Conservation (phyloP, 1,284 basidiomycete genomes). For the Tilletia walkeri region DNA sequence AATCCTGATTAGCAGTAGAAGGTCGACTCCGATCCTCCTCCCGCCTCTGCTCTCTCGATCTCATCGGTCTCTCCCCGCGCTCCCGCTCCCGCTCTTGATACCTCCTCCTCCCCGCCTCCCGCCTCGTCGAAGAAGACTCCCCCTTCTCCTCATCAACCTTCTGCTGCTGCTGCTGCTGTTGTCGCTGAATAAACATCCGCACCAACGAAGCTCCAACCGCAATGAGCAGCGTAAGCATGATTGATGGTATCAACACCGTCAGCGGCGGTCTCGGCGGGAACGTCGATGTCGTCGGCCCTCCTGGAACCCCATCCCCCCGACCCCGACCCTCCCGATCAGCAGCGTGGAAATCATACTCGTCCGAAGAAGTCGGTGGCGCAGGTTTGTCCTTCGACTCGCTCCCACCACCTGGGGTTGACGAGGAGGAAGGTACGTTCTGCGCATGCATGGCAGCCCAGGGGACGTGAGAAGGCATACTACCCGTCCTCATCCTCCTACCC, state of each 20-base stretch:
- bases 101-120: too few relatives aligned
- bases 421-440: neutral
- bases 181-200: conserved; percentile 27
- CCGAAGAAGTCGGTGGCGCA: neutral
- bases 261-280: conserved; percentile 45
- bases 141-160: too few relatives aligned
- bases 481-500: conserved; percentile 27
- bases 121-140: too few relatives aligned
- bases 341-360: conserved; percentile 1
- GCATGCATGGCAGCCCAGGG: conserved; percentile 18
- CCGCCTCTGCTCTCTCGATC: too few relatives aligned
- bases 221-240: conserved; percentile 41
- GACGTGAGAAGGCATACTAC: conserved; percentile 22
- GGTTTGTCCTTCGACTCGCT: neutral
- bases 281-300: neutral
- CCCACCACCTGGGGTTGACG: too few relatives aligned
- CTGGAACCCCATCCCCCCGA: too few relatives aligned
- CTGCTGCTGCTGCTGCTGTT: too few relatives aligned
- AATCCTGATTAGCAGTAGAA: too few relatives aligned
- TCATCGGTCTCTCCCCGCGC: too few relatives aligned
- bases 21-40: too few relatives aligned
- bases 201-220: conserved; percentile 40
- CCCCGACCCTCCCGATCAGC: too few relatives aligned
- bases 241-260: conserved; percentile 39
- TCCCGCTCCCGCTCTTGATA: too few relatives aligned